Base-by-base conservation (phyloP, 257 asterid genomes). In the Salvia splendens region DNA sequence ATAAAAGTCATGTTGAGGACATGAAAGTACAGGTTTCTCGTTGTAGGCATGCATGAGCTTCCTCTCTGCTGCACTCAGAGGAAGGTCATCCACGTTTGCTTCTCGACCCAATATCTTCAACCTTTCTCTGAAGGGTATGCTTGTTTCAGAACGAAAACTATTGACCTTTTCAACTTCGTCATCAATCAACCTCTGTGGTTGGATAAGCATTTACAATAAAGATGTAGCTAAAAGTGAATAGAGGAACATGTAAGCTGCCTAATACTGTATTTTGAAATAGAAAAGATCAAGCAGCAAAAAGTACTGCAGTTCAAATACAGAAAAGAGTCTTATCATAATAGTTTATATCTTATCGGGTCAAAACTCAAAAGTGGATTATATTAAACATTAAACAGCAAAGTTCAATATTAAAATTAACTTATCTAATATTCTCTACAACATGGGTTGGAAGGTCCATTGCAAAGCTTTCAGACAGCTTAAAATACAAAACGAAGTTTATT, bases 1-100 rank as follows among this genome's bases (percentile, higher is more conserved):
- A 81, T 84, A 91, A 70, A 94, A 94, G 38, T 87, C 87, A 20
- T 94, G 99, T 69, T 94, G 99, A 52, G 99, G 99, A 54, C 99
- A 96, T 0, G 99, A 91, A 78, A 94, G 99, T 28, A 94, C 96
- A 14, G 99, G 99, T 67, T 94, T 94, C 75, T 94, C 97, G 61
- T 88, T 89, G 81, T 87, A 94, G 64, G 97, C 95, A 20, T 87
- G 89, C 96, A 94, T 84, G 67, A 94, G 91, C 78, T 94, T 94
- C 80, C 97, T 84, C 83, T 94, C 99, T 1, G 96, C 89, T 40
- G 91, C 75, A 75, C 95, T 91, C 73, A 91, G 58, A 16, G 95
- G 97, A 58, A 88, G 89, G 64, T 88, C 96, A 30, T 94, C 99
- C 70, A 90, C 82, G 79, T 94, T 94, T 49, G 80, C 95, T 28